phyloP scores from a whole-genome alignment of 2,329 filamentous ascomycete genomes.

The Coniochaeta sp. region DNA sequence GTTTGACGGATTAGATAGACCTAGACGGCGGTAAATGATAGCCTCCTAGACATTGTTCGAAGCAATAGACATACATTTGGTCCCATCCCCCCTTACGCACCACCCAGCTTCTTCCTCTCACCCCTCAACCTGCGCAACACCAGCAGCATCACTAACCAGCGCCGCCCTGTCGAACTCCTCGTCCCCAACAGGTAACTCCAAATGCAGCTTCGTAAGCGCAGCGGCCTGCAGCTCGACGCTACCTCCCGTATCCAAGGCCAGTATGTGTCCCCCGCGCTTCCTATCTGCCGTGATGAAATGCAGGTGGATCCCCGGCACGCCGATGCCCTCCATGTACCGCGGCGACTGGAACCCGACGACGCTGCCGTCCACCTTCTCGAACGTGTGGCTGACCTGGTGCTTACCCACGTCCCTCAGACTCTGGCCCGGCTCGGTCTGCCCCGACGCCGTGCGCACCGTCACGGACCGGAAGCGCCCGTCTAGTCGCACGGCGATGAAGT shows the following conservation, averaged over 20 bases:
- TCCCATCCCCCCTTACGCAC: too few species aligned
- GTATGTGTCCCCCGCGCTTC: constrained; percentile 22
- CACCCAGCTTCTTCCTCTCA: too few species aligned
- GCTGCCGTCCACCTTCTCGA: constrained; percentile 17
- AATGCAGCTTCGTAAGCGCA: constrained; percentile 19
- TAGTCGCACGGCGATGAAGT: constrained; percentile 22
- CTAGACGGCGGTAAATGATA: too few species aligned
- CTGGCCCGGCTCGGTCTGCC: constrained; percentile 20
- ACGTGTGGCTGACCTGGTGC: constrained; percentile 20
- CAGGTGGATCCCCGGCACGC: constrained; percentile 25
- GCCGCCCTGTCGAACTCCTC: constrained; percentile 23
- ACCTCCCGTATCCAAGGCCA: constrained; percentile 22
- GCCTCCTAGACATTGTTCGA: too few species aligned
- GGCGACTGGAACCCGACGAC: constrained; percentile 25
- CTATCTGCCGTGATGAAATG: constrained; percentile 26
- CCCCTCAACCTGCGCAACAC: constrained; percentile 23
- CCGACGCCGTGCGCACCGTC: constrained; percentile 22
- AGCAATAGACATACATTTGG: too few species aligned
- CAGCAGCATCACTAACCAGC: constrained; percentile 19
- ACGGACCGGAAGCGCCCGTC: constrained; percentile 21
- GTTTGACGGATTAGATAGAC: too few species aligned
- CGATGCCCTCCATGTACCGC: constrained; percentile 24
- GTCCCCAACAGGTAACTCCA: constrained; percentile 24
- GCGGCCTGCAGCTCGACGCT: constrained; percentile 21
- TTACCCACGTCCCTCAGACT: constrained; percentile 19